Base-by-base conservation (phyloP, 31 red algal species). In the Endocladia muricata region DNA sequence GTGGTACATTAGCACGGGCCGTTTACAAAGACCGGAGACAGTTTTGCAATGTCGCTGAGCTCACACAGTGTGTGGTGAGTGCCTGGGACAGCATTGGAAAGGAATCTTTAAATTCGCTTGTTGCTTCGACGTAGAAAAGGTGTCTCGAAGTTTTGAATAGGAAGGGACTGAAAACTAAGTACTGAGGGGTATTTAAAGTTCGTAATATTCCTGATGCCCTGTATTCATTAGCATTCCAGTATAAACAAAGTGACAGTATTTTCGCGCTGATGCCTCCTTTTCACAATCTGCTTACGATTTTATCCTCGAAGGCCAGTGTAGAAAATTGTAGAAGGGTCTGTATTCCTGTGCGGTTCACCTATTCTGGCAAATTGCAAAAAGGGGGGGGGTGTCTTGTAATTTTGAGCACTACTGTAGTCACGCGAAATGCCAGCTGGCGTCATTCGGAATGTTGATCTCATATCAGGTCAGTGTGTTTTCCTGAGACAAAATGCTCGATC, bases 11-110 rank as follows among this genome's bases (percentile, higher is more conserved):
- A 28, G 0, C 59, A 41, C 7, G 74, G 11, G 65, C 22, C 15
- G 35, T 78, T 38, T 78, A 78, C 42, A 19, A 0, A 34, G 65
- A 67, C 65, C 8, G 0, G 0, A 21, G 74, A 21, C 74, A 78
- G 74, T 78, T 0, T 65, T 25, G 15, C 8, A 23, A 41, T 39
- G 26, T 78, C 7, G 17, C 9, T 15, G 58, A 78, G n/a, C 74
- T 61, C 42, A 67, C 21, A 40, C 9, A 0, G 0, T 0, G 23
- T 26, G 58, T 78, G 11, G 8, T 64, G n/a, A 31, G 41, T 0
- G 8, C 13, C 11, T 78, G 74, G 55, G 58, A 65, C 0, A 39
- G 36, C 11, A 65, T 63, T 51, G 29, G 9, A 6, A 13, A 6
- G n/a, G 15, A 65, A 9, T 28, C 35, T 6, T 22, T 64, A 17